Base-by-base conservation (phyloP, 257 asterid genomes). In the Solanum paucissectum region DNA sequence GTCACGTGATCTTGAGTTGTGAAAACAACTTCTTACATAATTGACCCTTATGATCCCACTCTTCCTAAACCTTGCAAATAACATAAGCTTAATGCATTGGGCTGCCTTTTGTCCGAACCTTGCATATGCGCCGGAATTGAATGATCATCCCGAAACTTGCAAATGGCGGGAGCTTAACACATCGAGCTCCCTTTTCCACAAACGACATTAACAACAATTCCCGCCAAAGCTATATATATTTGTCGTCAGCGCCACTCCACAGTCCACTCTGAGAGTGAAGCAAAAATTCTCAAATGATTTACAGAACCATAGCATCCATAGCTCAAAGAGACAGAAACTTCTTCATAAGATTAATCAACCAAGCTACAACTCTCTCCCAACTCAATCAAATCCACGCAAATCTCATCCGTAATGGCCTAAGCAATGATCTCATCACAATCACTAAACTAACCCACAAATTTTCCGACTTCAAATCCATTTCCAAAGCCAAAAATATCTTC, bases 401-500 rank as follows among this genome's bases (percentile, higher is more conserved):
- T 86, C 66, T 96, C 88, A 92, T 96, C 83, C 94, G 92, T 85
- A 88, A 76, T 92, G 90, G 87, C 90, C 92, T 90, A 27, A 77
- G 84, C 55, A 86, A 79, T 85, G 92, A 95, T 88, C 91, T 88
- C 84, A 88, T 91, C 14, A 89, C 94, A 88, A 87, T 92, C 85
- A 97, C 99, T 1, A 95, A 95, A 88, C 93, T 95, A 49, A 92
- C 93, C 12, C 98, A 96, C 77, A 95, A 89, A 46, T 91, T 92
- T 66, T 91, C 94, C 33, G 95, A 94, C 89, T 84, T 93, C 88
- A 92, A 90, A 87, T 92, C 96, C 89, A 89, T 83, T 5, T 34
- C 91, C 21, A 93, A 91, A 29, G 97, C 98, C 91, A 93, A 92
- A 88, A 93, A 92, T 83, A 90, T 95, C 79, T 95, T 95, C 89